A percentile compares a stretch with the other conserved stretches of the same genome.
These are phyloP conservation scores for Nosema granulosis DNA, from an alignment of 371 early-diverging fungal genomes.

Conservation along the genomic window DNA sequence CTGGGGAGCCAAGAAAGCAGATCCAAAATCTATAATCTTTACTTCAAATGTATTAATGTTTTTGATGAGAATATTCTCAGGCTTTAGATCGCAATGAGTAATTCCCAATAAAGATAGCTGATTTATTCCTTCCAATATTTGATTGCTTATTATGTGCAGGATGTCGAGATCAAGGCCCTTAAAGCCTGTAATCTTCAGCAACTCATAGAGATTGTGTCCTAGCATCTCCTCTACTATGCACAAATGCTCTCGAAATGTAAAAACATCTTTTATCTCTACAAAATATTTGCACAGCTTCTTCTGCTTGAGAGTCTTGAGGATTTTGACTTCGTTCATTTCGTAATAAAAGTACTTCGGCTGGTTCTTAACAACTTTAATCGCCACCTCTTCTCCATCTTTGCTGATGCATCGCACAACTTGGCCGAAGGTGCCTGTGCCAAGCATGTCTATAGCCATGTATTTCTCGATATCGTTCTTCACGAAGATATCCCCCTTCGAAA, in stretches of 20 bases:
- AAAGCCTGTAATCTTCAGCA: constrained; percentile 80
- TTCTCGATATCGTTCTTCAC: constrained; percentile 25
- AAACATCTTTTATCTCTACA: constrained; percentile 73
- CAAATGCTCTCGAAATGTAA: constrained; percentile 80
- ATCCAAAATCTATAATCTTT: constrained; percentile 94
- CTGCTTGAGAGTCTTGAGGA: constrained; percentile 45
- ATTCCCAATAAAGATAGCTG: constrained; percentile 75
- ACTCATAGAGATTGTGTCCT: constrained; percentile 81
- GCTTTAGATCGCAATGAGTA: constrained; percentile 94
- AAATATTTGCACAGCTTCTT: constrained; percentile 36
- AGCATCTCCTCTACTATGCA: constrained; percentile 87
- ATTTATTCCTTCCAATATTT: constrained; percentile 78
- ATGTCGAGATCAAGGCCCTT: constrained; percentile 76
- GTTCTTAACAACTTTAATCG: constrained; percentile 90
- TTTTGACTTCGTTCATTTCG: constrained; percentile 77
- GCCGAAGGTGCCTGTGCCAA: constrained; percentile 94
- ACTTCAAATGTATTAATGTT: constrained; percentile 71
- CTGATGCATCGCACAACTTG: constrained; percentile 88
- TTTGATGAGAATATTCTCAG: constrained; percentile 84
- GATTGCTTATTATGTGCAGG: constrained; percentile 75
- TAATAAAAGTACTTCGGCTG: constrained; percentile 80
- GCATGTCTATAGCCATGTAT: constrained; percentile 43
- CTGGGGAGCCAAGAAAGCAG: constrained; percentile 78
- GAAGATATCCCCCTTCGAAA: constrained; percentile 40
- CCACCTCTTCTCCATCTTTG: constrained; percentile 76